A percentile compares a stretch with the other conserved stretches of the same genome.
Conservation (phyloP, 805 yeast species). For the Candida boidinii region DNA sequence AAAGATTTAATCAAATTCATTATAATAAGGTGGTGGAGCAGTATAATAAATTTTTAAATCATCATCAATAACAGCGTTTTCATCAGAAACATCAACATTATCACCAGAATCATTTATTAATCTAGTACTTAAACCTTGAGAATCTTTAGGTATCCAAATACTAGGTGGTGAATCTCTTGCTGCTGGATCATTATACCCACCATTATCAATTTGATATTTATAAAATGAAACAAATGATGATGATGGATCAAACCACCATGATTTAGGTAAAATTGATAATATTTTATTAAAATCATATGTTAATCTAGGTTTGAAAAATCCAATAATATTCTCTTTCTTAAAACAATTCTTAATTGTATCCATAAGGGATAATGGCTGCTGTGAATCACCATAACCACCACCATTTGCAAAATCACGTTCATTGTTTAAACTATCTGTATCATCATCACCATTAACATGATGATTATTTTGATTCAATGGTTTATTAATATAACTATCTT, state of each 20-base stretch:
- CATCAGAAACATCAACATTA: conserved; percentile 47
- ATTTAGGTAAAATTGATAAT: conserved; percentile 33
- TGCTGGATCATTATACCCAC: conserved; percentile 44
- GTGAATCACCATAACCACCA: neutral
- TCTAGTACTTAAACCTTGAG: conserved; percentile 54
- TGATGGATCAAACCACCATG: conserved; percentile 29
- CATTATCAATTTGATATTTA: conserved; percentile 12
- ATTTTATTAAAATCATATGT: conserved; percentile 31
- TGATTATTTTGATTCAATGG: too few species aligned
- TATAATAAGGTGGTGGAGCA: conserved; percentile 68
- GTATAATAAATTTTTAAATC: conserved; percentile 44
- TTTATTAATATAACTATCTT: conserved; percentile 9
- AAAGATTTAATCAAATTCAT: conserved; percentile 30
- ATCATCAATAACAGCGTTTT: conserved; percentile 47
- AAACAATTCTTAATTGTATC: too few species aligned
- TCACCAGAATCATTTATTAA: conserved; percentile 51
- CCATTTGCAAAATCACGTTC: neutral
- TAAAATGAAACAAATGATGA: conserved; percentile 34
- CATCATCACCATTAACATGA: too few species aligned
- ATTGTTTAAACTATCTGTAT: too few species aligned
- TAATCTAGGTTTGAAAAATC: conserved; percentile 36
- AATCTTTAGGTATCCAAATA: conserved; percentile 66
- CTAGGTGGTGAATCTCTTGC: conserved; percentile 49
- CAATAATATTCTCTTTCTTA: too few species aligned
- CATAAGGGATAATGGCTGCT: too few species aligned